Evolutionary conservation across 164 flowering plant species (phyloP), one percentile per base, ranked within the genome.

Genomic region (Berberis vulgaris): DNA sequence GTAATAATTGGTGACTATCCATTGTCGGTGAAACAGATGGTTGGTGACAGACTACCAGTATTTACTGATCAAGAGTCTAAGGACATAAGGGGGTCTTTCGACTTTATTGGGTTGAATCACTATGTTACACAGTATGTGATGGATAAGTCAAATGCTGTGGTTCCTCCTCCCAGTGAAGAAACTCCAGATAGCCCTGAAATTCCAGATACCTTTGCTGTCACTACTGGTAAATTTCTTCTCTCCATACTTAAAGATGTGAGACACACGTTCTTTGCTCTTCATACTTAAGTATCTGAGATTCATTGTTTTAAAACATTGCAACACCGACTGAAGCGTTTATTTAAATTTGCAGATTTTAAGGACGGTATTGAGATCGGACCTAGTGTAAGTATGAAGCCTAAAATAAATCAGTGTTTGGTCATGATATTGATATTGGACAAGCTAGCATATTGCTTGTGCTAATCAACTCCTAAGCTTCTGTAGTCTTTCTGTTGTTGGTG

Each of bases 71-170:
- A 69, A 59, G 73, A 73, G 59, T 73, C 76, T 11, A 43, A 12
- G 42, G 67, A 58, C 5, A 66, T 73, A 7, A 73, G 13, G 45
- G 76, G 76, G 2, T 73, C 76, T 66, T 69, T 62, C 54, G 73
- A 73, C 59, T 73, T 73, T 67, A 62, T 73, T 59, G 76, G 76
- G 41, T 10, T 73, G 65, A 73, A 73, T 57, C 65, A 73, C 50
- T 73, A 73, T 39, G 9, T 68, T 2, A 68, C 72, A 13, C 5
- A 52, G 5, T 72, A 72, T 65, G 75, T 72, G 55, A 68, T 68
- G 63, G 72, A 72, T 40, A 68, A 64, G 44, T 68, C 75, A 45
- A 64, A 66, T 26, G 7, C 13, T 7, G 45, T 60, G 2, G 41
- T n/a, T 7, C 42, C 41, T 41, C 75, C 69, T 6, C 54, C 71